Evolutionary conservation across 768 basidiomycete species (phyloP), one percentile per base, ranked within the genome.

Genomic region (Scleroderma citrinum): DNA sequence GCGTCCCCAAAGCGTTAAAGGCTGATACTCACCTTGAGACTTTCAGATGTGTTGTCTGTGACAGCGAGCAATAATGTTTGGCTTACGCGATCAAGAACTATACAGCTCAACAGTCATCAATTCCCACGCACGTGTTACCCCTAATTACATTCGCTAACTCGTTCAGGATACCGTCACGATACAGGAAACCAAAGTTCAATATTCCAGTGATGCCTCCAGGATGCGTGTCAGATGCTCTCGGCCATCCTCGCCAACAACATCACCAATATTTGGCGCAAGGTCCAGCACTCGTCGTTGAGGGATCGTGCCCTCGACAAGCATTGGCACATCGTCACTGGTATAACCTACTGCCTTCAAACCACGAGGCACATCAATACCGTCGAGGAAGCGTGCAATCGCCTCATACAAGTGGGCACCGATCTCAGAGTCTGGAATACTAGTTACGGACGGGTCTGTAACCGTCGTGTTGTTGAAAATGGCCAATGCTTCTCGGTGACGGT

Each of bases 201-300:
- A 92, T 57, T 86, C 83, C 66, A 90, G 66, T 7, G 89, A 88
- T 48, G 70, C 76, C 61, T 89, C 83, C 60, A 97, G 76, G 62
- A 97, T 94, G 55, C 67, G 75, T 19, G 82, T 81, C 58, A 97
- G 67, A 69, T 93, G 87, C 60, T 91, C 83, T 56, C 73, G 78
- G 37, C 92, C 92, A 64, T 94, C 90, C 38, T 84, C 85, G 26
- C 84, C 90, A 21, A 80, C 80, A 29, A 92, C 75, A 59, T 91
- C 80, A 10, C 90, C 88, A 56, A 95, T 83, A 43, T 88, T 86
- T 14, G 94, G 95, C 7, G 95, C 95, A 24, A 98, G 75, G 64
- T 96, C 93, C 54, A 98, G 66, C 5, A 98, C 94, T 16, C 94
- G 78, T 47, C 92, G 71, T 67, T 98, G 95, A 14, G 95, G 95